Evolutionary conservation across 768 basidiomycete genomes (phyloP).

Genomic region (Lactarius tabidus): DNA sequence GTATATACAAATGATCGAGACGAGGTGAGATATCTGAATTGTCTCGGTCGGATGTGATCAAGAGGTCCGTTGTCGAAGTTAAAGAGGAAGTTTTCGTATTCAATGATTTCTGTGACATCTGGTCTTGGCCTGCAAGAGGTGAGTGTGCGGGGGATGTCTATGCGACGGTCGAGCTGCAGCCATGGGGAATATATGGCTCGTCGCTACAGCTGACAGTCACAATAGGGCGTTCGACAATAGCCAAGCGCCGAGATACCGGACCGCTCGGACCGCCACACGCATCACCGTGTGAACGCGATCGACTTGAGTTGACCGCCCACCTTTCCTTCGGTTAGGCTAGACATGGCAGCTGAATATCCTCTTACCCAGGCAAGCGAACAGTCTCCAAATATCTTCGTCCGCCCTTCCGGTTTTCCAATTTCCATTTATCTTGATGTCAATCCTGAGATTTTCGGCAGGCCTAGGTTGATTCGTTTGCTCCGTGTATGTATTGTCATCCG

Average conservation of each 20-base stretch:
- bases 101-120: background rate
- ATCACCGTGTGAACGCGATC: background rate
- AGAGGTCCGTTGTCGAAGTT: background rate
- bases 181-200: conserved; percentile 16
- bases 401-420: conserved; percentile 41
- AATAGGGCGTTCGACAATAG: conserved; percentile 7
- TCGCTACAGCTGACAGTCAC: background rate
- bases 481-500: conserved; percentile 16
- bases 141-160: background rate
- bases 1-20: conserved; percentile 15
- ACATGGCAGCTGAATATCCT: conserved; percentile 7
- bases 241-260: background rate
- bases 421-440: conserved; percentile 55
- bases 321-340: background rate
- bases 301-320: background rate
- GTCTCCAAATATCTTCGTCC: conserved; percentile 35
- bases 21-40: conserved; percentile 8
- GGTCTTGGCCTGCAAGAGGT: background rate
- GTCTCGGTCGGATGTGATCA: background rate
- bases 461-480: conserved; percentile 44
- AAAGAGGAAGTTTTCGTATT: background rate
- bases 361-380: conserved; percentile 8
- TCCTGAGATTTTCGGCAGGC: conserved; percentile 44
- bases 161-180: background rate
- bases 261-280: background rate